These are phyloP conservation scores for Croton laevigatus DNA, from an alignment of 441 rosid species.

Conservation along the genomic window DNA sequence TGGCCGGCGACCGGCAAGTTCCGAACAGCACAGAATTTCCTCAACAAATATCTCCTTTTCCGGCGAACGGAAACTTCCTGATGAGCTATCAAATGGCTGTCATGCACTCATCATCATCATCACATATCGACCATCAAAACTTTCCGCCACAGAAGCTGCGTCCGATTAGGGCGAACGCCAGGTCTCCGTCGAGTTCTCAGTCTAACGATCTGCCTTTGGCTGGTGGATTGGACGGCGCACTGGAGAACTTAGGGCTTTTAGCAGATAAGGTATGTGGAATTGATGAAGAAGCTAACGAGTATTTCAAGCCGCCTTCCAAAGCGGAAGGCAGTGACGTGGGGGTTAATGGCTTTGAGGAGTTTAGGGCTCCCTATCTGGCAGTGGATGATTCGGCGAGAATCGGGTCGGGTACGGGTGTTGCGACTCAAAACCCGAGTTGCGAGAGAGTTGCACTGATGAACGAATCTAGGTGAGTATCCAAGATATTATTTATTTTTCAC, in stretches of 20 bases:
- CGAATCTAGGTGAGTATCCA: constrained; percentile 26
- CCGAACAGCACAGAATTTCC: constrained; percentile 31
- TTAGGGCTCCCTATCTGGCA: not conserved
- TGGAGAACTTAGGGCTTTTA: constrained; percentile 34
- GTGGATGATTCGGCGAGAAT: constrained; percentile 14
- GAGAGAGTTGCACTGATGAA: constrained; percentile 16
- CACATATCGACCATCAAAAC: constrained; percentile 17
- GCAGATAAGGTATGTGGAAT: constrained; percentile 28
- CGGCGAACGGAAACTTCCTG: constrained; percentile 17
- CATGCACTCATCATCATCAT: constrained; percentile 2
- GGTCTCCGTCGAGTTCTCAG: constrained; percentile 30
- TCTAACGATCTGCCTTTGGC: constrained; percentile 27
- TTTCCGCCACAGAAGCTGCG: constrained; percentile 65
- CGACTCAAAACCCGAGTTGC: constrained; percentile 4
- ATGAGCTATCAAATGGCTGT: constrained; percentile 8
- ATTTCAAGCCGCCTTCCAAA: constrained; percentile 29
- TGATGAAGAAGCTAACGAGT: constrained; percentile 22
- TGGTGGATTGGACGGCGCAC: constrained; percentile 29
- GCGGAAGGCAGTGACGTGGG: constrained; percentile 1
- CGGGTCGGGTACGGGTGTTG: constrained; percentile 16
- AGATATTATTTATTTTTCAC: too few relatives aligned
- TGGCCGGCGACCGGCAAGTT: constrained; percentile 40
- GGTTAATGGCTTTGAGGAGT: constrained; percentile 1
- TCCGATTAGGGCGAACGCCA: constrained; percentile 51
- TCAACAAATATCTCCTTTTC: constrained; percentile 49